Percentiles rank a stretch among this genome's conserved stretches.
Evolutionary conservation across 805 yeast species (phyloP).

Genomic region (Sugiyamaella marilandica): DNA sequence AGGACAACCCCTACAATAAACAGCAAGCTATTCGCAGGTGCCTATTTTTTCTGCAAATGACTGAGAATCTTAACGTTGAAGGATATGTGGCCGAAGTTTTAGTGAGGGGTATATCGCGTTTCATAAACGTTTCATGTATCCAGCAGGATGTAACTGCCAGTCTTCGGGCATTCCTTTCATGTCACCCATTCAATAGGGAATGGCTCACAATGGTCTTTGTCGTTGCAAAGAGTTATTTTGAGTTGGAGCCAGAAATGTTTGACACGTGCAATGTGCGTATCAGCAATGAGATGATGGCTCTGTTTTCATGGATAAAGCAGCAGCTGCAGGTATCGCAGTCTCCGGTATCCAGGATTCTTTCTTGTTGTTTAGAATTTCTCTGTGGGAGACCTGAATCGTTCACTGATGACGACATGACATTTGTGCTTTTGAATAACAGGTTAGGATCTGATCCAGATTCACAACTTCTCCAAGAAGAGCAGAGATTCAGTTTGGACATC

Average conservation of each 20-base stretch:
- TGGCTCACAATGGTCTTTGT: not conserved
- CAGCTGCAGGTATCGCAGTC: not conserved
- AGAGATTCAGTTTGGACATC: not conserved
- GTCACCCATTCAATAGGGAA: not conserved
- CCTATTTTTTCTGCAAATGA: not conserved
- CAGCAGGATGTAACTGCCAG: not conserved
- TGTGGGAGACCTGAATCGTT: not conserved
- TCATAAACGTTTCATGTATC: not conserved
- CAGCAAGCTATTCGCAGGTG: not conserved
- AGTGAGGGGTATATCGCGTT: slow-evolving; percentile 1
- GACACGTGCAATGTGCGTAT: not conserved
- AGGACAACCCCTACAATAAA: not conserved
- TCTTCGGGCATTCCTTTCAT: not conserved
- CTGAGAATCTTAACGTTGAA: not conserved
- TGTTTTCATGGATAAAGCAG: not conserved
- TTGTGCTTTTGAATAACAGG: not conserved
- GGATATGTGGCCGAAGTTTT: slow-evolving; percentile 8
- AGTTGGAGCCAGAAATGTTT: not conserved
- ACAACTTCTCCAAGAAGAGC: not conserved
- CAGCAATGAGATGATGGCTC: not conserved
- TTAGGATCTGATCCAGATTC: not conserved
- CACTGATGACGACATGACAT: not conserved
- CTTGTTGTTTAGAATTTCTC: not conserved
- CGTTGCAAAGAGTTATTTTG: not conserved
- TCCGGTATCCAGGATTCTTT: not conserved